Evolutionary conservation across 371 early-diverging fungal species (phyloP), one percentile per base, ranked within the genome.

Genomic region (Mycotypha africana): DNA sequence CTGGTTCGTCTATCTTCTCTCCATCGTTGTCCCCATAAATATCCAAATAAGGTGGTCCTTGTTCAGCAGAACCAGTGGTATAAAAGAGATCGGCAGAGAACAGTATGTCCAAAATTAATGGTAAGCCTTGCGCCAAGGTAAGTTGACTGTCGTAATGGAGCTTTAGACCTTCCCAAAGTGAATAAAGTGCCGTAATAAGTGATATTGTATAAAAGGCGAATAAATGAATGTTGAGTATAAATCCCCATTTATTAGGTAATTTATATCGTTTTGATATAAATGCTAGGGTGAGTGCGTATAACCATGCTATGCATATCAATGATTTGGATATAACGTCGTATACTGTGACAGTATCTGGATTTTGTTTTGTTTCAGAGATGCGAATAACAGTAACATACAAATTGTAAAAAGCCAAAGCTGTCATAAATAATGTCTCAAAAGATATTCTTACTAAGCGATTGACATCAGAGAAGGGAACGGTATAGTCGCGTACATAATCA

Each of bases 241-340:
- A 70, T 3, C 70, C 70, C 70, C 66, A 65, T 11, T 42, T 28
- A 37, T 49, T 56, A 16, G 70, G 70, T 2, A 65, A 23, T n/a
- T 19, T 42, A 28, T 66, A 45, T 8, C 54, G 50, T 24, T 43
- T 45, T 9, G 66, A 49, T 4, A 56, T 34, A 8, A 64, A 17
- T 15, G 54, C 40, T 33, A 68, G 43, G 12, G 48, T 49, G 2
- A 53, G 28, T 12, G 52, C 39, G 25, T 68, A 68, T 1, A 64
- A 6, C 69, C 69, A 68, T 4, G 69, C 16, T 14, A 44, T 44
- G 9, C 62, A 40, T 1, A 30, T 14, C 12, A 61, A 43, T 7
- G 44, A 41, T 7, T 33, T 25, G 8, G 41, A 17, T 11, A 53
- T 35, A 31, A 42, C 16, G 3, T 23, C 15, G 22, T 35, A 37